Evolutionary conservation across 2,329 filamentous ascomycete genomes (phyloP), one percentile per base, ranked within the genome.

Genomic region (Fonsecaea erecta): DNA sequence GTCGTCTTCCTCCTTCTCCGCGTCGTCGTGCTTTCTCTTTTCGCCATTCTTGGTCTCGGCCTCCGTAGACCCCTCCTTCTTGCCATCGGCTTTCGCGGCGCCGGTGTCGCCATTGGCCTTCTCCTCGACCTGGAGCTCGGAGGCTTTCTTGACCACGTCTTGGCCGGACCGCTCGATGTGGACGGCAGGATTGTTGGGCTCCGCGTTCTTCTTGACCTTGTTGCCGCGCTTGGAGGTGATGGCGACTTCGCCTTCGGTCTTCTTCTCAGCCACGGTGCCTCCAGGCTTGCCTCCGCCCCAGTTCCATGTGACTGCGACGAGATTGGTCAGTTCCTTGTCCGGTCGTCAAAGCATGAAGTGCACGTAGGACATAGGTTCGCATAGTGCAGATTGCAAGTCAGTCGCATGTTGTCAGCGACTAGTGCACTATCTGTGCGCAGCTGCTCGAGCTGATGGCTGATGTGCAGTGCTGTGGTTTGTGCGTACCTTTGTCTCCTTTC

Each of bases 101-200:
- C 78, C 74, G 62, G 80, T 75, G 30, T 48, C 46, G 8, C 71
- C 69, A 11, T 70, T 61, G 35, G 71, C 76, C 66, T 80, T 80
- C 70, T 83, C 73, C 63, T 87, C 84, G 35, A 88, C 79, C 2
- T 83, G 81, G 30, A 89, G 77, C 76, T 89, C 87, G 51, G 81
- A 84, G 12, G 86, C 85, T 67, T 81, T 81, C 78, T 89, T 88
- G 59, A 88, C 86, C 21, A 88, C 86, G 74, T 89, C 86, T 71
- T 89, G 88, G 54, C 87, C 86, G 14, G 81, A 78, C 52, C 86
- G 81, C 71, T 81, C 80, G 71, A 89, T 77, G 68, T 84, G 83
- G 5, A 89, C 84, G 34, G 86, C 87, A 2, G 86, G 87, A 68
- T 89, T 86, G 21, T 81, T 81, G 30, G 83, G 81, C 28, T 85